Percentiles rank a stretch among this genome's conserved stretches.
Conservation (phyloP, 164 flowering plant genomes). For the Malania oleifera region DNA sequence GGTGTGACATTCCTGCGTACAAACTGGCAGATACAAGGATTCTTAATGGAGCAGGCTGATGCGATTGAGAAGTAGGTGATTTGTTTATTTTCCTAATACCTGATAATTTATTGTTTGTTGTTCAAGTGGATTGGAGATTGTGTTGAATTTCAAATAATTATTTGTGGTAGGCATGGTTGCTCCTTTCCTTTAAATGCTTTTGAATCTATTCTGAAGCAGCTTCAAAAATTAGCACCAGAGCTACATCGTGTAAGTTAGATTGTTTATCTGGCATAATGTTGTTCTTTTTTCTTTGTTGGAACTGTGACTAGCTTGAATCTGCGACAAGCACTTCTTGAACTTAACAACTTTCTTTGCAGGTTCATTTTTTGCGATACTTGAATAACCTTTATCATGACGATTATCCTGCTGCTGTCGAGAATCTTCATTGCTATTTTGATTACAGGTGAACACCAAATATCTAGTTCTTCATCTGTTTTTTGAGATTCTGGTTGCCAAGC, state of each 20-base stretch:
- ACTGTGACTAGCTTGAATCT: neutral
- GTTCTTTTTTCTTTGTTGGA: neutral
- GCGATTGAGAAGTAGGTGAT: constrained; percentile 64
- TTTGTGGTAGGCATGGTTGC: constrained; percentile 56
- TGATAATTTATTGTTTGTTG: neutral
- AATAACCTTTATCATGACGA: constrained; percentile 79
- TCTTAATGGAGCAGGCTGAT: constrained; percentile 74
- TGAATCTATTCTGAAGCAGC: constrained; percentile 57
- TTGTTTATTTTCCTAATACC: neutral
- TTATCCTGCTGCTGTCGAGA: constrained; percentile 74
- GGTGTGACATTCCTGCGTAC: constrained; percentile 56
- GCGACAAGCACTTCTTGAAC: neutral
- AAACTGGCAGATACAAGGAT: constrained; percentile 92
- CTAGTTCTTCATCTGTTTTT: neutral
- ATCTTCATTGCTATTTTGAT: constrained; percentile 87
- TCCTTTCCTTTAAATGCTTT: constrained; percentile 61
- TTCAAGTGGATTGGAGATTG: neutral
- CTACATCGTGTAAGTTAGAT: constrained; percentile 70
- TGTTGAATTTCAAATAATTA: constrained; percentile 5
- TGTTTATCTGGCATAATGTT: neutral
- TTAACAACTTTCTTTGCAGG: constrained; percentile 36
- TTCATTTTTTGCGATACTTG: constrained; percentile 81
- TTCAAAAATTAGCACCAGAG: constrained; percentile 84
- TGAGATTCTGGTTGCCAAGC: neutral
- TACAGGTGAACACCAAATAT: constrained; percentile 51